phyloP scores from a whole-genome alignment of 2,329 filamentous ascomycete species.

The Amauroascus verrucosus region DNA sequence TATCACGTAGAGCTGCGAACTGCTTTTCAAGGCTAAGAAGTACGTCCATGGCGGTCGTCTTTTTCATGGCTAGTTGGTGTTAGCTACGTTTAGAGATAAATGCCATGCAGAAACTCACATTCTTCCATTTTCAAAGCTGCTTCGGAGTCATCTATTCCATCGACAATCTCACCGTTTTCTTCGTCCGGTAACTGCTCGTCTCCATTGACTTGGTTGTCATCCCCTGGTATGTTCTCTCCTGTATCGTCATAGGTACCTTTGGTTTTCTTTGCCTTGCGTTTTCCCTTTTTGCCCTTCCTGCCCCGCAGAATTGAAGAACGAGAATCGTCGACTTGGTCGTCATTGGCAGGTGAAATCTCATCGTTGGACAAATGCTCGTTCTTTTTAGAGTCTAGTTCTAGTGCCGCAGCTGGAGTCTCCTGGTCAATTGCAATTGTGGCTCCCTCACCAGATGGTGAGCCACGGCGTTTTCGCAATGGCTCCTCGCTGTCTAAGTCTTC shows the following conservation, averaged over 20 bases:
- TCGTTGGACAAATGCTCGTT: conserved; percentile 16
- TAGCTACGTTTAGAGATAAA: not conserved
- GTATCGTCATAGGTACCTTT: conserved; percentile 32
- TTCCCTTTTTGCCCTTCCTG: conserved; percentile 38
- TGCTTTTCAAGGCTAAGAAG: conserved; percentile 74
- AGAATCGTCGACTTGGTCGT: conserved; percentile 26
- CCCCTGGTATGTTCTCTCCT: conserved; percentile 25
- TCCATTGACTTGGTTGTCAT: conserved; percentile 34
- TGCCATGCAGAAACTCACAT: conserved; percentile 28
- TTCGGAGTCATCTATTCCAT: conserved; percentile 38
- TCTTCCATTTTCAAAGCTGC: conserved; percentile 42
- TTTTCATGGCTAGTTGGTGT: conserved; percentile 54
- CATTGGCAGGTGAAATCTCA: conserved; percentile 20
- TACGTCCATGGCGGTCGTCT: conserved; percentile 68
- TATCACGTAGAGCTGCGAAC: conserved; percentile 71
- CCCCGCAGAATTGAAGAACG: conserved; percentile 25
- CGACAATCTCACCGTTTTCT: conserved; percentile 38
- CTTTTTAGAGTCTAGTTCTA: conserved; percentile 19
- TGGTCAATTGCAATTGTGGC: conserved; percentile 18
- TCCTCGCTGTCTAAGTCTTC: conserved; percentile 31
- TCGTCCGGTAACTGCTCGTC: conserved; percentile 41
- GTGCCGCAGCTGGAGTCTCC: conserved; percentile 20
- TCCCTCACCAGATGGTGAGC: conserved; percentile 24
- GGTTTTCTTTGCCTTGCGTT: conserved; percentile 36
- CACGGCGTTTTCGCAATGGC: conserved; percentile 34